Evolutionary conservation across 805 yeast genomes (phyloP).

Genomic region (Candida bentonensis): DNA sequence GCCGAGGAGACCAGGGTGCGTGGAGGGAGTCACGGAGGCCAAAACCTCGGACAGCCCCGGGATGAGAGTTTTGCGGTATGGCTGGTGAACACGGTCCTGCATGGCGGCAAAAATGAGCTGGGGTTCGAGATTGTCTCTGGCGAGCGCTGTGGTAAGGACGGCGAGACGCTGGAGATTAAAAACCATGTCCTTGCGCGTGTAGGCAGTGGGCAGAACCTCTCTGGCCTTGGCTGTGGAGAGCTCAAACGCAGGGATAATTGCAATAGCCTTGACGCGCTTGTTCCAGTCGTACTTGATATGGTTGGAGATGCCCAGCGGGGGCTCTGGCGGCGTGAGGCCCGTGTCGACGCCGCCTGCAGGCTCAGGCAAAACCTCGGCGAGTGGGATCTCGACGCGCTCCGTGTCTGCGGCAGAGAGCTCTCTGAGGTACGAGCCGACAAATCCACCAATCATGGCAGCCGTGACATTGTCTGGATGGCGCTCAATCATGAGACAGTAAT

Average conservation of each 20-base stretch:
- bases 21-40: slow-evolving; percentile 61
- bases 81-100: slow-evolving; percentile 96
- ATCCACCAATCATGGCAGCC: slow-evolving; percentile 98
- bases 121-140: slow-evolving; percentile 71
- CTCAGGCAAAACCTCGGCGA: slow-evolving; percentile 71
- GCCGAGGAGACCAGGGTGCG: slow-evolving; percentile 78
- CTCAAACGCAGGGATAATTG: slow-evolving; percentile 88
- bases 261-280: slow-evolving; percentile 67
- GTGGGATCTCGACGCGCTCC: slow-evolving; percentile 67
- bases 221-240: slow-evolving; percentile 86
- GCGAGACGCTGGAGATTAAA: slow-evolving; percentile 91
- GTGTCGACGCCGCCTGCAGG: slow-evolving; percentile 59
- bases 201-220: slow-evolving; percentile 73
- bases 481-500: slow-evolving; percentile 92
- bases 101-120: slow-evolving; percentile 80
- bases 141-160: slow-evolving; percentile 79
- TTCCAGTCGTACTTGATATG: slow-evolving; percentile 80
- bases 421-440: slow-evolving; percentile 87
- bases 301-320: slow-evolving; percentile 79
- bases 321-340: slow-evolving; percentile 59
- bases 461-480: slow-evolving; percentile 97
- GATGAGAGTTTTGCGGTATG: slow-evolving; percentile 82
- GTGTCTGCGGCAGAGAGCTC: slow-evolving; percentile 61
- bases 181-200: slow-evolving; percentile 67
- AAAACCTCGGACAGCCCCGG: slow-evolving; percentile 84